phyloP scores from a whole-genome alignment of 2,329 filamentous ascomycete species.

The Epichloe typhina region DNA sequence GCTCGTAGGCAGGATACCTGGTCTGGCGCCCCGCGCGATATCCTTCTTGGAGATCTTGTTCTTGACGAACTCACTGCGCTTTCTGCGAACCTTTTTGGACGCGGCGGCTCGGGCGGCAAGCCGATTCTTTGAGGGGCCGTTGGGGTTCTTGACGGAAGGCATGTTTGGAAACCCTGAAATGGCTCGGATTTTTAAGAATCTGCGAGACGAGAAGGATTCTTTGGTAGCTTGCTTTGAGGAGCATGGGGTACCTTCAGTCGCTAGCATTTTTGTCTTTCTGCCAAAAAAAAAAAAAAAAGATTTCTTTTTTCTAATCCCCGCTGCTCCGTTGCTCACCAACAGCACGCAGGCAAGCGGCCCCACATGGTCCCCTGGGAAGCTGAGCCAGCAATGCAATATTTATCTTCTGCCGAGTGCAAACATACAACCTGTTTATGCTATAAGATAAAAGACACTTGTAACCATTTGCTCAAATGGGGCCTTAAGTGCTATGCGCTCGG shows the following conservation, averaged over 20 bases:
- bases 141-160: slow-evolving; percentile 46
- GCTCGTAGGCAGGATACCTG: slow-evolving; percentile 41
- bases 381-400: no score
- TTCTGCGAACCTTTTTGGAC: slow-evolving; percentile 29
- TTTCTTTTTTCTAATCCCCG: no score
- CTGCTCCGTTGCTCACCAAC: no score
- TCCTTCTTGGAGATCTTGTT: slow-evolving; percentile 30
- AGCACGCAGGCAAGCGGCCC: no score
- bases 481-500: neutral
- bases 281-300: no score
- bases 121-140: slow-evolving; percentile 41
- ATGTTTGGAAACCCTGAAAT: slow-evolving; percentile 18
- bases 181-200: neutral
- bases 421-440: neutral
- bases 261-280: no score
- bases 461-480: neutral
- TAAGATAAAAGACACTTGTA: neutral
- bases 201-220: neutral
- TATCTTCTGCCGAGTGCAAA: no score
- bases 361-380: no score
- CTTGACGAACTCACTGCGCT: slow-evolving; percentile 25
- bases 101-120: slow-evolving; percentile 32
- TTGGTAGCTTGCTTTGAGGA: neutral
- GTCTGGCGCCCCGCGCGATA: slow-evolving; percentile 33
- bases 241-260: no score